Conservation (phyloP, 2,329 filamentous ascomycete species). For the Pestalotiopsis sp. region DNA sequence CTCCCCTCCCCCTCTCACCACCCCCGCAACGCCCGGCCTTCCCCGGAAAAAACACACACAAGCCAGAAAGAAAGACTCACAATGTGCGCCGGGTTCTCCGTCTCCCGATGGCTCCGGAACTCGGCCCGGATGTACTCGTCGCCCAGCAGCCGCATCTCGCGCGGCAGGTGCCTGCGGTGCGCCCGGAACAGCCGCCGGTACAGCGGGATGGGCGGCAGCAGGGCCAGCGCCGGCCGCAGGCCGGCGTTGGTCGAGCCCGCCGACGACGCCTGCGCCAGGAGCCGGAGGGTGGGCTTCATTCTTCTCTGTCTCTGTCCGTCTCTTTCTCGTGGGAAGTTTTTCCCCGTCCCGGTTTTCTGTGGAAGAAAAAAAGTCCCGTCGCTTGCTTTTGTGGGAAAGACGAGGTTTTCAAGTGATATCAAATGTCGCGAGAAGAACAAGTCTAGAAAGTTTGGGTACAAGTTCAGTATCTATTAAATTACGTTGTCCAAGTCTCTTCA, state of each 20-base stretch:
- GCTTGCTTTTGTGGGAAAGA: background rate
- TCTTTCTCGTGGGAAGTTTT: background rate
- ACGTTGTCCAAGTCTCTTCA: background rate
- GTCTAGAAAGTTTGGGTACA: background rate
- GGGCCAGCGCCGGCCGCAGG: slow-evolving; percentile 52
- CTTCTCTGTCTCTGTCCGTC: background rate
- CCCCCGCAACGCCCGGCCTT: too few relatives aligned
- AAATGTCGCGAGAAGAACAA: background rate
- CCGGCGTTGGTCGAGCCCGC: slow-evolving; percentile 20
- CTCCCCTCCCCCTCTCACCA: background rate
- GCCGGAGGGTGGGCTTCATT: slow-evolving; percentile 25
- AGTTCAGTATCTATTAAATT: background rate
- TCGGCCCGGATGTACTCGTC: slow-evolving; percentile 94
- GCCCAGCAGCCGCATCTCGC: slow-evolving; percentile 77
- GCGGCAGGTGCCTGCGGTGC: slow-evolving; percentile 76
- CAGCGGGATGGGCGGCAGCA: slow-evolving; percentile 84
- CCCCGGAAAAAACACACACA: background rate
- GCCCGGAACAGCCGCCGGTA: slow-evolving; percentile 86
- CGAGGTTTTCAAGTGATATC: background rate
- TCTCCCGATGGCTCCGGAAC: slow-evolving; percentile 78
- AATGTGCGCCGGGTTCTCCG: slow-evolving; percentile 91
- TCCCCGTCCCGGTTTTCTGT: background rate
- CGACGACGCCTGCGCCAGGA: slow-evolving; percentile 26
- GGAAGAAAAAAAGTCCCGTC: background rate
- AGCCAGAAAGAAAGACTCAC: slow-evolving; percentile 48